Evolutionary conservation across 805 yeast species (phyloP).

Genomic region (Saturnispora hagleri): DNA sequence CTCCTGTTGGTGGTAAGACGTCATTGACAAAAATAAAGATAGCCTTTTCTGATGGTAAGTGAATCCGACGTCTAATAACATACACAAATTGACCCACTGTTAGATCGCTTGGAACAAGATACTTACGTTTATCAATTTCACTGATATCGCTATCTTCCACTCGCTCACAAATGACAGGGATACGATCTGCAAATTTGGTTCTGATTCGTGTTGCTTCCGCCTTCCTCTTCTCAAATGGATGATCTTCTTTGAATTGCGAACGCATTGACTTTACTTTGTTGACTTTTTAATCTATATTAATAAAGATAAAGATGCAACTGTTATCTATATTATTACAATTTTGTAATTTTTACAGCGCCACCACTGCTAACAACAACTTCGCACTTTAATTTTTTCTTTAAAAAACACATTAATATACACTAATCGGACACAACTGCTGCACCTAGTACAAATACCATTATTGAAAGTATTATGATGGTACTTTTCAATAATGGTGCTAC

Average conservation of each 20-base stretch:
- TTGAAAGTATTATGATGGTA: not conserved
- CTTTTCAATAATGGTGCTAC: not conserved
- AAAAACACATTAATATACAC: not conserved
- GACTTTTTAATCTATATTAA: not conserved
- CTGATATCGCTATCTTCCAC: conserved; percentile 95
- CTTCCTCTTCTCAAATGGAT: conserved; percentile 90
- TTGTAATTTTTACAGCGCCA: not conserved
- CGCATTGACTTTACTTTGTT: conserved; percentile 41
- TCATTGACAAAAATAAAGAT: conserved; percentile 95
- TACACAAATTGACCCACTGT: conserved; percentile 98
- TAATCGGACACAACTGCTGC: not conserved
- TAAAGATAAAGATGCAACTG: not conserved
- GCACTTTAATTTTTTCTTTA: not conserved
- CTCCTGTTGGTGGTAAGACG: conserved; percentile 96
- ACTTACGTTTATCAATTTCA: conserved; percentile 94
- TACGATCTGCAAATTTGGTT: conserved; percentile 80
- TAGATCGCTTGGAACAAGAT: conserved; percentile 90
- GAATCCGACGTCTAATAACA: conserved; percentile 92
- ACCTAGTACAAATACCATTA: not conserved
- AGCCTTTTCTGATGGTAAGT: conserved; percentile 94
- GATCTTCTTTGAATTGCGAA: conserved; percentile 91
- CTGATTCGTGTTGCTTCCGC: conserved; percentile 90
- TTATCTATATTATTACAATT: not conserved
- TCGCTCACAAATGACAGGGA: conserved; percentile 95
- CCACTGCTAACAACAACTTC: not conserved